Conservation (phyloP, 2,329 filamentous ascomycete genomes). For the Botrytis byssoidea region DNA sequence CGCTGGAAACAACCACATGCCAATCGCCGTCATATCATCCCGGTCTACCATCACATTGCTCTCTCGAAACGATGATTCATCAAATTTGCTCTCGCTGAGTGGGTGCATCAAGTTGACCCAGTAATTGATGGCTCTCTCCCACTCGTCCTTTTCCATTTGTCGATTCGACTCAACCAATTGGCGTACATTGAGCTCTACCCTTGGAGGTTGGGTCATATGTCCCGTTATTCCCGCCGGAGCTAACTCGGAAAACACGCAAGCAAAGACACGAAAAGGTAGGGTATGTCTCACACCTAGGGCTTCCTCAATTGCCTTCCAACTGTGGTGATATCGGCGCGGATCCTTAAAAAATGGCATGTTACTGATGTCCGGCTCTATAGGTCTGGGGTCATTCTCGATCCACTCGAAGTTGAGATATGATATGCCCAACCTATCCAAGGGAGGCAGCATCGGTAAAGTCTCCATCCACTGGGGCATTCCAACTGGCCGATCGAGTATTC, state of each 20-base stretch:
- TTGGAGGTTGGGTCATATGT: neutral
- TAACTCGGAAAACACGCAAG: neutral
- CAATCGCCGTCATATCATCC: neutral
- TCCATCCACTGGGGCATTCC: neutral
- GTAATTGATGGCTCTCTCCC: neutral
- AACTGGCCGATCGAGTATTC: neutral
- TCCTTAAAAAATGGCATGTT: neutral
- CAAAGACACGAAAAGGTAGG: neutral
- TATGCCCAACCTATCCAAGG: neutral
- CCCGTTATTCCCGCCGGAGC: neutral
- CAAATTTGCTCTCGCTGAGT: too few species aligned
- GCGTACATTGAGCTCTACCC: neutral
- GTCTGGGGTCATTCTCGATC: slow-evolving; percentile 1
- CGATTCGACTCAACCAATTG: neutral
- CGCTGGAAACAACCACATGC: neutral
- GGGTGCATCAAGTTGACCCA: neutral
- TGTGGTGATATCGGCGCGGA: neutral
- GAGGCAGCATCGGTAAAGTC: neutral
- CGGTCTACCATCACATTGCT: too few species aligned
- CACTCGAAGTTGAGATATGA: slow-evolving; percentile 6
- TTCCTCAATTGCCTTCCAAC: neutral
- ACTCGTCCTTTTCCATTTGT: neutral
- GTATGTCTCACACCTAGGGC: neutral
- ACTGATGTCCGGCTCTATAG: neutral
- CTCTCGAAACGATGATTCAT: neutral